A percentile compares a stretch with the other conserved stretches of the same genome.
Conservation (phyloP, 495 filamentous ascomycete genomes). For the Hyphodiscus hymeniophilus region DNA sequence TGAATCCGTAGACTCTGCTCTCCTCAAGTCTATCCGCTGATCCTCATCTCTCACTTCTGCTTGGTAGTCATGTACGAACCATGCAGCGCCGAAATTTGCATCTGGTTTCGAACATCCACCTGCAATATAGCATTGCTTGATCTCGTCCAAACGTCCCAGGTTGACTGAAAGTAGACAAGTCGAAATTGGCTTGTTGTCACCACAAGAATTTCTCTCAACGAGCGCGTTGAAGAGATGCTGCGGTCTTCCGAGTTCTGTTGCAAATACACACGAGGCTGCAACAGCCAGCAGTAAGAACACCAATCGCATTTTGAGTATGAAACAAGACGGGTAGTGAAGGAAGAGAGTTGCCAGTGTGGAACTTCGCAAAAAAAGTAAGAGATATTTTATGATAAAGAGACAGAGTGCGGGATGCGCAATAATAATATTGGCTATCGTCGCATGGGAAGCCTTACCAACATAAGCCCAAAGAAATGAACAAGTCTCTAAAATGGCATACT, state of each 20-base stretch:
- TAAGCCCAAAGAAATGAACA: no score
- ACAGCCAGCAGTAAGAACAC: slow-evolving; percentile 11
- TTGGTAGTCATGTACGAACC: slow-evolving; percentile 9
- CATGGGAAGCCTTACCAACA: no score
- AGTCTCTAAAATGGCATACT: no score
- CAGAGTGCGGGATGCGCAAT: neutral
- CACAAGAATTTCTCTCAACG: slow-evolving; percentile 11
- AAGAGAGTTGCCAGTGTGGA: neutral
- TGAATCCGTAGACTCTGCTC: neutral
- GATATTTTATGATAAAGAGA: neutral
- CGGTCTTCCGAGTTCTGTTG: slow-evolving; percentile 2
- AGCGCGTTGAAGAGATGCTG: slow-evolving; percentile 4
- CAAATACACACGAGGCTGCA: slow-evolving; percentile 9
- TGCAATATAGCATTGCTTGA: slow-evolving; percentile 12
- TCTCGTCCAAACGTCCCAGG: neutral
- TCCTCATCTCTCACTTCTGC: neutral
- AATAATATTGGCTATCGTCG: no score
- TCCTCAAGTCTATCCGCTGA: slow-evolving; percentile 2
- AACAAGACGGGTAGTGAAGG: neutral
- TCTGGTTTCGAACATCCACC: slow-evolving; percentile 8
- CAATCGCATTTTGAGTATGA: slow-evolving; percentile 9
- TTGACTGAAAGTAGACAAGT: slow-evolving; percentile 8
- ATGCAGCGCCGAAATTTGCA: slow-evolving; percentile 6
- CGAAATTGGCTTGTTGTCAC: slow-evolving; percentile 1
- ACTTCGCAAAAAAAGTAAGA: neutral